Evolutionary conservation across 148 eudicot genomes (phyloP).

Genomic region (Pouteria glomerata): DNA sequence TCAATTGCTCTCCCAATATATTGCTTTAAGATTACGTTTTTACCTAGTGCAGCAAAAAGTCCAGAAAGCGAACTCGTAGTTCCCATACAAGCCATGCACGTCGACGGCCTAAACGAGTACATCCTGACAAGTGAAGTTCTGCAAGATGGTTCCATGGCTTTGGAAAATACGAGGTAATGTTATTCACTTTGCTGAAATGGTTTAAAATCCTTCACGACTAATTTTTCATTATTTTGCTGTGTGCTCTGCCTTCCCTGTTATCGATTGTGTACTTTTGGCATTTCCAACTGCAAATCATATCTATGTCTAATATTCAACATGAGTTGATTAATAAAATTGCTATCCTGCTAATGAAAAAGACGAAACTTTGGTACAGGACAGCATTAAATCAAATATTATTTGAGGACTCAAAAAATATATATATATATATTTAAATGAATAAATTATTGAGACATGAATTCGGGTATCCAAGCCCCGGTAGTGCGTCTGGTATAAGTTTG

Average conservation of each 20-base stretch:
- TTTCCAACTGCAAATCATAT: background rate
- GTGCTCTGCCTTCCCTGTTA: background rate
- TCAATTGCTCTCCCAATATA: background rate
- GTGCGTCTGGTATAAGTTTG: background rate
- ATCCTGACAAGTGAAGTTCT: conserved; percentile 34
- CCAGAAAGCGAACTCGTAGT: conserved; percentile 35
- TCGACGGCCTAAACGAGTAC: conserved; percentile 55
- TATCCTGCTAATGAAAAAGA: no score
- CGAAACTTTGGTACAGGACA: no score
- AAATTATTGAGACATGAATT: no score
- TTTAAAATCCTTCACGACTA: background rate
- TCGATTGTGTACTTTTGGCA: background rate
- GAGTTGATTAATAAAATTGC: background rate
- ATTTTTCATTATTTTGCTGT: no score
- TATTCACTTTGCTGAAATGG: background rate
- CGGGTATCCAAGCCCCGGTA: background rate
- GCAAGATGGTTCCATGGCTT: background rate
- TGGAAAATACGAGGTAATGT: conserved; percentile 1
- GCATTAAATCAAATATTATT: no score
- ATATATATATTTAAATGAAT: no score
- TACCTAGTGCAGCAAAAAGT: conserved; percentile 41
- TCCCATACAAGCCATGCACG: conserved; percentile 43
- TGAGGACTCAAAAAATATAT: no score
- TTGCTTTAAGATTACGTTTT: conserved; percentile 4
- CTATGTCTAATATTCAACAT: background rate